Conservation (phyloP, 495 filamentous ascomycete genomes). For the Letharia lupina region DNA sequence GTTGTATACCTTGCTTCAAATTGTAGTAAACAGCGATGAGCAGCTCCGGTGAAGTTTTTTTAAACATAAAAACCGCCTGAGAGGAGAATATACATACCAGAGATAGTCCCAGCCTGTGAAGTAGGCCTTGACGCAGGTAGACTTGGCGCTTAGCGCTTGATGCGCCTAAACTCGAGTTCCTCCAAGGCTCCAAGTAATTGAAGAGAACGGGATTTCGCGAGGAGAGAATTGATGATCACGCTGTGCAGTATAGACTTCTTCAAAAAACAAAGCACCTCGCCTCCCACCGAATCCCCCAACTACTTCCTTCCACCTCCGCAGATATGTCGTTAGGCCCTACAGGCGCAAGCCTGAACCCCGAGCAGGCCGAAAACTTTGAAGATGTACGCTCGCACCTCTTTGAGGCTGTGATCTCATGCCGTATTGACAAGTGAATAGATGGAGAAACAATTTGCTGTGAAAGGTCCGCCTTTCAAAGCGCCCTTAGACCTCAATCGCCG, state of each 20-base stretch:
- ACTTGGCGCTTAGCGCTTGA: neutral
- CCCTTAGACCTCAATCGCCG: neutral
- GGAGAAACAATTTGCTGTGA: constrained; percentile 99
- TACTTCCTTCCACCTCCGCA: neutral
- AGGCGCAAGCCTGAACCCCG: constrained; percentile 49
- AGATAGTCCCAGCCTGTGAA: too few species aligned
- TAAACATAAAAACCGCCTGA: neutral
- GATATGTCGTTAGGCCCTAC: constrained; percentile 40
- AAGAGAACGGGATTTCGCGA: neutral
- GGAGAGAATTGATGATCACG: neutral
- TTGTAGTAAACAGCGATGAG: neutral
- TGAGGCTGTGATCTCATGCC: neutral
- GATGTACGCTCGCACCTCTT: constrained; percentile 45
- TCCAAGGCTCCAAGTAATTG: too few species aligned
- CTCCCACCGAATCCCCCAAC: neutral
- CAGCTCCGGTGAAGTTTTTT: neutral
- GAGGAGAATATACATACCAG: too few species aligned
- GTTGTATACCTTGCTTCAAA: neutral
- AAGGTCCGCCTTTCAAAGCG: constrained; percentile 48
- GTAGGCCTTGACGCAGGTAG: too few species aligned
- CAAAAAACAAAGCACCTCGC: too few species aligned
- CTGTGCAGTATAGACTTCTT: neutral
- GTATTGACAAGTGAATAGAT: constrained; percentile 51
- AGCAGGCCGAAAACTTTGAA: constrained; percentile 67
- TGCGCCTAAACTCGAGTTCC: neutral